These are phyloP conservation scores for Acmispon strigosus DNA, from an alignment of 306 rosid species.

Conservation along the genomic window DNA sequence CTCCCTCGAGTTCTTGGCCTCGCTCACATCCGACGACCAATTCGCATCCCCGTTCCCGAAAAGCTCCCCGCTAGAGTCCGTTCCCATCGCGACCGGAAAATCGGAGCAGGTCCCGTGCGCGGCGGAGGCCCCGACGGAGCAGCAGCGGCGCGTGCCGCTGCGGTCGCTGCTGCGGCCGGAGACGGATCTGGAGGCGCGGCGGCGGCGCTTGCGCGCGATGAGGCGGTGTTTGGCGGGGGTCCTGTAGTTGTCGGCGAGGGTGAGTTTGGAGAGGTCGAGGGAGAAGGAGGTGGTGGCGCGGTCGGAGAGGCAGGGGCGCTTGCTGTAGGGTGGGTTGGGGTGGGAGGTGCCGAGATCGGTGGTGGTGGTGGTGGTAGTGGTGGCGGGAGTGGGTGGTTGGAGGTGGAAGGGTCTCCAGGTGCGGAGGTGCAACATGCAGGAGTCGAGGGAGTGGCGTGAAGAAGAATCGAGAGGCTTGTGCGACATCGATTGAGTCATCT, in stretches of 20 bases:
- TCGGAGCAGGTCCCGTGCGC: conserved; percentile 95
- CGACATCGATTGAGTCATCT: conserved; percentile 44
- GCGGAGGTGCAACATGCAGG: conserved; percentile 66
- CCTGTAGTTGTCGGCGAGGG: conserved; percentile 41
- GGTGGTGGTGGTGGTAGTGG: not conserved
- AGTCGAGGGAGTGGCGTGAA: conserved; percentile 56
- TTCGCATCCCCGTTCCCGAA: conserved; percentile 79
- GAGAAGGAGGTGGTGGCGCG: conserved; percentile 66
- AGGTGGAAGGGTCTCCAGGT: conserved; percentile 70
- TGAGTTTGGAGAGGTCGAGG: conserved; percentile 61
- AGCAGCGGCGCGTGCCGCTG: conserved; percentile 80
- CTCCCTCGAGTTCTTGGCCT: conserved; percentile 67
- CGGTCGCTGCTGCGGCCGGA: conserved; percentile 98
- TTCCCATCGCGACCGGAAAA: conserved; percentile 84
- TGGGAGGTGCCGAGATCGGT: not conserved
- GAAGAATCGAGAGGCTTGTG: conserved; percentile 45
- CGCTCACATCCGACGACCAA: conserved; percentile 95
- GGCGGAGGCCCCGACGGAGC: conserved; percentile 89
- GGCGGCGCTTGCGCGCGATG: conserved; percentile 72
- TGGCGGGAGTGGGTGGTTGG: conserved; percentile 25
- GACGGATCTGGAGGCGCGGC: conserved; percentile 85
- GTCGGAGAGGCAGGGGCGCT: conserved; percentile 90
- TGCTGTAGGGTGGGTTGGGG: conserved; percentile 16
- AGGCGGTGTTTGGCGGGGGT: conserved; percentile 39
- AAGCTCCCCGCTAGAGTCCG: conserved; percentile 95